Base-by-base conservation (phyloP, 768 basidiomycete species). In the Phlebiopsis flavidoalba region DNA sequence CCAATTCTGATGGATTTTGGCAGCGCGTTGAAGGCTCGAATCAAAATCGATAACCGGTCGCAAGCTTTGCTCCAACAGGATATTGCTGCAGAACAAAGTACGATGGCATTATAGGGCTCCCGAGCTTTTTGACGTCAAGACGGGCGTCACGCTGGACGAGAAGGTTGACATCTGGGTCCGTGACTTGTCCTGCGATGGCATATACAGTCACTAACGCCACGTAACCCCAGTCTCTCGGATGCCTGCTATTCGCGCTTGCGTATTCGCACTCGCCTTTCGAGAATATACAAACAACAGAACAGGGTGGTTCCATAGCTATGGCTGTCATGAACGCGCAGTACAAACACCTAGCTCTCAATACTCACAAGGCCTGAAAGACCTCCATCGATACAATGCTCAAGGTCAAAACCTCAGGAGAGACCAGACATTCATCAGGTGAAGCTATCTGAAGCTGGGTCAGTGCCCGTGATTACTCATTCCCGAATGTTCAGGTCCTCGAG, bases 1-100 rank as follows among this genome's bases (percentile, higher is more conserved):
- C 91, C 97, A 1, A 91, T 99, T 60, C 83, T 99, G 8, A 99
- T 99, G 97, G 97, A 99, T 74, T 95, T 99, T 73, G 97, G 97
- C 19, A 97, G 94, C 64, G 83, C 89, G 1, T 80, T 88, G 68
- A 91, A 90, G 72, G 97, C 97, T 4, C 80, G 95, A 33, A 84
- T 98, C 60, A 79, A 77, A 24, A 82, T 98, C 60, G 84, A 89
- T 61, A 93, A 84, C 60, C 83, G 97, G 24, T 87, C 88, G 24
- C 89, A 94, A 71, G 97, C 97, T 0, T 73, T 99, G 50, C 68
- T 90, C 17, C 94, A 98, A 66, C 97, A 98, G 84, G 97, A 99
- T 71, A 86, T 96, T 64, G 97, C 97, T 2, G 94, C 93, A 17
- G 97, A 99, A 73, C 95, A 96, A 73, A 96, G 94, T 65, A 94